Evolutionary conservation across 164 flowering plant genomes (phyloP).

Genomic region (Hamamelis virginiana): DNA sequence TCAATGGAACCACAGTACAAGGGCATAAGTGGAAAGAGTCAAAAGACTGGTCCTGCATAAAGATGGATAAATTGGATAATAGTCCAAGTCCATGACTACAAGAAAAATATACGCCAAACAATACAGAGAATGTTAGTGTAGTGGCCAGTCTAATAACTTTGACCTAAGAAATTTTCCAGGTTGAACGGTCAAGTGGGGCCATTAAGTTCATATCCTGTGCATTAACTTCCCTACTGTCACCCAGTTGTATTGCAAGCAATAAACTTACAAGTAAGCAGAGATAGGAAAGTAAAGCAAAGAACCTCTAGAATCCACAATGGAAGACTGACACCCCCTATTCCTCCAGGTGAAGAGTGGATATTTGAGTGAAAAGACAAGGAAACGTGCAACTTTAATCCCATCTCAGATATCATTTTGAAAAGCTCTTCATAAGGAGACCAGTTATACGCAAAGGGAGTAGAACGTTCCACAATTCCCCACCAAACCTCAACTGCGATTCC

Average conservation of each 20-base stretch:
- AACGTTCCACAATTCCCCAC: conserved; percentile 70
- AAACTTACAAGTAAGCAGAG: neutral
- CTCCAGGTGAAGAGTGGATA: conserved; percentile 23
- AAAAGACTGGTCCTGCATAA: no score
- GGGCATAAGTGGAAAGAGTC: no score
- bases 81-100: no score
- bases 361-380: conserved; percentile 57
- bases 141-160: neutral
- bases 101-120: no score
- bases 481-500: conserved; percentile 65
- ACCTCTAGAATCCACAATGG: conserved; percentile 58
- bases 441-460: conserved; percentile 44
- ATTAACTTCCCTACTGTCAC: neutral
- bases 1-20: no score
- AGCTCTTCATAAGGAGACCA: conserved; percentile 61
- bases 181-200: neutral
- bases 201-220: neutral
- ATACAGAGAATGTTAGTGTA: no score
- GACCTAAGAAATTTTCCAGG: neutral
- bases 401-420: conserved; percentile 39
- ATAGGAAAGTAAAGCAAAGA: neutral
- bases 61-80: no score
- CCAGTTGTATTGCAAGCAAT: neutral
- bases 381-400: conserved; percentile 60
- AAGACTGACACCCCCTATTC: conserved; percentile 40